Percentiles rank a stretch among this genome's conserved stretches.
Evolutionary conservation across 1,139 yeast genomes (phyloP).

Genomic region (Hansenula lynferdii): DNA sequence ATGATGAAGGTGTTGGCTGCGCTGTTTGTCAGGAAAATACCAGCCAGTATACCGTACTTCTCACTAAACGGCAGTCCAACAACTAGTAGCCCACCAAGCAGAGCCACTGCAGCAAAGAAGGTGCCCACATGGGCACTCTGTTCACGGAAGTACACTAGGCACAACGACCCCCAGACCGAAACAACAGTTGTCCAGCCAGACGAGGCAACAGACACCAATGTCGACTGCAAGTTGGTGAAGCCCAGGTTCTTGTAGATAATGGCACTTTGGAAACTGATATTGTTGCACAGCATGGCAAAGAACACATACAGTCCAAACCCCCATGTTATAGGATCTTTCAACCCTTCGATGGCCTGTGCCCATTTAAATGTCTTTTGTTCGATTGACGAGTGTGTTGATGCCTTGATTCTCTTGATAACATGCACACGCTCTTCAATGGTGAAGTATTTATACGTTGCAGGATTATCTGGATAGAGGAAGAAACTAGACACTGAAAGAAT

Average conservation of each 20-base stretch:
- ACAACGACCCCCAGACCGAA: conserved; percentile 18
- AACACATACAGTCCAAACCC: conserved; percentile 38
- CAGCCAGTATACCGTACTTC: conserved; percentile 29
- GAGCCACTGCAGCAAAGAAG: conserved; percentile 18
- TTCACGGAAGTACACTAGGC: conserved; percentile 9
- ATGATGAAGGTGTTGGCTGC: conserved; percentile 21
- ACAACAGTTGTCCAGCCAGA: conserved; percentile 25
- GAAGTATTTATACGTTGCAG: conserved; percentile 43
- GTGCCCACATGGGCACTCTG: conserved; percentile 20
- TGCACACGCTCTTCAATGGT: conserved; percentile 44
- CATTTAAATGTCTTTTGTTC: conserved; percentile 39
- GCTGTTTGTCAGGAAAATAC: conserved; percentile 19
- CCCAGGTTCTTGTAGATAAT: conserved; percentile 34
- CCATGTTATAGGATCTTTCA: conserved; percentile 44
- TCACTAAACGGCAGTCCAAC: conserved; percentile 25
- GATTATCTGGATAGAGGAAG: conserved; percentile 46
- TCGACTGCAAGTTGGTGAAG: conserved; percentile 23
- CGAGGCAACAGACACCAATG: conserved; percentile 29
- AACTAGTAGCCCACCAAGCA: conserved; percentile 28
- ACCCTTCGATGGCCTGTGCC: conserved; percentile 45
- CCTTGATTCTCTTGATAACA: conserved; percentile 43
- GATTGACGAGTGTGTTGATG: conserved; percentile 46
- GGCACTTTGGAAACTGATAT: conserved; percentile 37
- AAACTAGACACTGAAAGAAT: conserved; percentile 37
- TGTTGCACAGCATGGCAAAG: conserved; percentile 33